A percentile compares a stretch with the other conserved stretches of the same genome.
phyloP scores from a whole-genome alignment of 768 basidiomycete species.

The Suillus americanus region DNA sequence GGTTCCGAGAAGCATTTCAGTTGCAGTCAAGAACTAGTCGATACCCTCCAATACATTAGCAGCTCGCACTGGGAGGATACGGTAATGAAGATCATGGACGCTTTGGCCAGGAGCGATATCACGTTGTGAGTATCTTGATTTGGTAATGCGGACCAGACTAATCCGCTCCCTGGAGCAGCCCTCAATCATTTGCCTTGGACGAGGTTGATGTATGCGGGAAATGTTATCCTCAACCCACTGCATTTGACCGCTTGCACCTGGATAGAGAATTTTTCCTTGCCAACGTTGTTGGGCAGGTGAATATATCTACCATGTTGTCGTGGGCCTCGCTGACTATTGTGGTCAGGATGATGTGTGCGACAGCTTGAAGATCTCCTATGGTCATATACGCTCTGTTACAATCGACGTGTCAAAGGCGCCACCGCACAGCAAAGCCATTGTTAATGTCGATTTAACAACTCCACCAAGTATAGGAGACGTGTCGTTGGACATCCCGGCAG shows the following conservation, averaged over 20 bases:
- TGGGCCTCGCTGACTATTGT: constrained; percentile 7
- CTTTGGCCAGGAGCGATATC: constrained; percentile 44
- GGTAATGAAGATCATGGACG: constrained; percentile 44
- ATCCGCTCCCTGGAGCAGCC: constrained; percentile 35
- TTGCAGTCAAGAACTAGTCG: constrained; percentile 38
- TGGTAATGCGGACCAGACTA: constrained; percentile 5
- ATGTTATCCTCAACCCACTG: constrained; percentile 34
- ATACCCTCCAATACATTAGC: constrained; percentile 41
- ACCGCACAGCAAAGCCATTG: constrained; percentile 18
- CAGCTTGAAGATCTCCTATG: constrained; percentile 47
- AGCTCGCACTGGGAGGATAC: constrained; percentile 55
- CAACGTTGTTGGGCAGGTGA: constrained; percentile 37
- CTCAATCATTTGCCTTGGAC: constrained; percentile 55
- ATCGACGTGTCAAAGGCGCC: constrained; percentile 22
- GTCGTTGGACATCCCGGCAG: constrained; percentile 20
- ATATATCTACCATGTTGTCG: background rate
- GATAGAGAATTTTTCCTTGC: constrained; percentile 52
- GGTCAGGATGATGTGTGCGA: constrained; percentile 49
- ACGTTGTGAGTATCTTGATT: constrained; percentile 43
- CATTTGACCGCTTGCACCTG: constrained; percentile 48
- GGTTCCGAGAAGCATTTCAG: constrained; percentile 36
- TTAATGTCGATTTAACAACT: constrained; percentile 33
- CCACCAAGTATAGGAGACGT: constrained; percentile 40
- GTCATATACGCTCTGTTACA: constrained; percentile 27
- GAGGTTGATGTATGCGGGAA: constrained; percentile 38